Conservation (phyloP, 345 rosid species). For the Murraya koenigii region DNA sequence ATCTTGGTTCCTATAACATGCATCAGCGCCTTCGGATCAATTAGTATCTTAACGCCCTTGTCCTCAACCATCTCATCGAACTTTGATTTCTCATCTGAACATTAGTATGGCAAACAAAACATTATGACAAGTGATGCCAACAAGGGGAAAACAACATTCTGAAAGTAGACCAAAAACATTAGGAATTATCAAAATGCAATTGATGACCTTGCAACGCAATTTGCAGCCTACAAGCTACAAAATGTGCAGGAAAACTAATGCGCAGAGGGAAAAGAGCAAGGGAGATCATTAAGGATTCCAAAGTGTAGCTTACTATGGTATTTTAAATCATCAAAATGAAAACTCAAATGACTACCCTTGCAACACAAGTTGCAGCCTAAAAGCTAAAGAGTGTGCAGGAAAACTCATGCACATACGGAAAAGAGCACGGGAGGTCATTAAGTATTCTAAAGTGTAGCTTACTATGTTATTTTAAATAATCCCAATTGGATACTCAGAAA, state of each 20-base stretch:
- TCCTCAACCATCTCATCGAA: constrained; percentile 83
- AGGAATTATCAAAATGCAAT: background rate
- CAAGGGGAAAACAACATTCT: background rate
- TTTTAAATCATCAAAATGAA: background rate
- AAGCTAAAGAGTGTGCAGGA: background rate
- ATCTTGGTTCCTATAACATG: constrained; percentile 90
- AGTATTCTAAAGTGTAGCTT: background rate
- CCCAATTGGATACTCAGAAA: background rate
- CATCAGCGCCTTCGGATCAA: constrained; percentile 90
- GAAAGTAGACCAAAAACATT: background rate
- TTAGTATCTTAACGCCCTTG: constrained; percentile 72
- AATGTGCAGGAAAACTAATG: background rate
- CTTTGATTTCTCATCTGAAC: constrained; percentile 74
- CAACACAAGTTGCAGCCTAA: background rate
- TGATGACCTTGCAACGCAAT: background rate
- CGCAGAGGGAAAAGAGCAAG: background rate
- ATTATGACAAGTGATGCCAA: background rate
- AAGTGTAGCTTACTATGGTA: background rate
- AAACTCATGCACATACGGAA: background rate
- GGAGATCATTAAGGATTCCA: background rate
- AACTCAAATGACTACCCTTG: background rate
- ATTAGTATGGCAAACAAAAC: background rate
- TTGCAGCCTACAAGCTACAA: background rate
- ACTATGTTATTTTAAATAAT: background rate
- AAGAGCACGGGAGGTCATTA: background rate